A percentile compares a stretch with the other conserved stretches of the same genome.
These are phyloP conservation scores for Hamigera avellanea DNA, from an alignment of 495 filamentous ascomycete species.

Conservation along the genomic window DNA sequence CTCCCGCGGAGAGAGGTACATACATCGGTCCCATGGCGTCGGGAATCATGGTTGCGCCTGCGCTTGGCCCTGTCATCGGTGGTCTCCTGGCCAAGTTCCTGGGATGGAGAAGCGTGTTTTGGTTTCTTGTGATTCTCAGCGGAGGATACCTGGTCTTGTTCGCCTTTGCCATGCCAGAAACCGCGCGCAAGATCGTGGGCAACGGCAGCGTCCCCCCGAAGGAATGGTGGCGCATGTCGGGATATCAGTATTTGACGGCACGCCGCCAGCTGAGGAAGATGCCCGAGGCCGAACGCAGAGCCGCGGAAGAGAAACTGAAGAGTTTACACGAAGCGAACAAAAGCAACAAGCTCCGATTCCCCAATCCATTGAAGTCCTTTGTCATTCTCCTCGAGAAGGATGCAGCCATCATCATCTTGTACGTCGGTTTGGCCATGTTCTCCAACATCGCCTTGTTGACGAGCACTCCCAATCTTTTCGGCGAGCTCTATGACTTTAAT, in stretches of 20 bases:
- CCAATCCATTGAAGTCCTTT: slow-evolving; percentile 55
- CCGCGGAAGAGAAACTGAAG: slow-evolving; percentile 13
- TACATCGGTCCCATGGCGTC: slow-evolving; percentile 38
- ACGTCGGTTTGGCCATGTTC: slow-evolving; percentile 44
- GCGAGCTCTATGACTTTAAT: slow-evolving; percentile 50
- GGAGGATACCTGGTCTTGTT: slow-evolving; percentile 26
- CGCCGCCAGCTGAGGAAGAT: slow-evolving; percentile 9
- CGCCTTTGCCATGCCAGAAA: slow-evolving; percentile 51
- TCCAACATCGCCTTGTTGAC: slow-evolving; percentile 32
- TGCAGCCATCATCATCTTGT: slow-evolving; percentile 44
- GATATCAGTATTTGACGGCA: slow-evolving; percentile 24
- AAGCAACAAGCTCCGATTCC: slow-evolving; percentile 41
- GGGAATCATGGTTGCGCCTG: slow-evolving; percentile 14
- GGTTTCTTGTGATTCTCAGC: slow-evolving; percentile 28
- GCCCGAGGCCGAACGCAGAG: slow-evolving; percentile 10
- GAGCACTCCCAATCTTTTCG: slow-evolving; percentile 48
- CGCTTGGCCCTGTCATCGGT: slow-evolving; percentile 32
- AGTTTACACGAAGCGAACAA: slow-evolving; percentile 9
- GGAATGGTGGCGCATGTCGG: slow-evolving; percentile 24
- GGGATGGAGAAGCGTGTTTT: slow-evolving; percentile 34
- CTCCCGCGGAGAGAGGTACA: slow-evolving; percentile 44
- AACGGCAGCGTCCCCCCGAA: slow-evolving; percentile 38
- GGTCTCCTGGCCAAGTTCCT: slow-evolving; percentile 22
- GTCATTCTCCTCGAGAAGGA: slow-evolving; percentile 54
- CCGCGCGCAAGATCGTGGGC: slow-evolving; percentile 57